phyloP scores from a whole-genome alignment of 108 stramenopile genomes.

The Pseudonitzschia delicatissima region DNA sequence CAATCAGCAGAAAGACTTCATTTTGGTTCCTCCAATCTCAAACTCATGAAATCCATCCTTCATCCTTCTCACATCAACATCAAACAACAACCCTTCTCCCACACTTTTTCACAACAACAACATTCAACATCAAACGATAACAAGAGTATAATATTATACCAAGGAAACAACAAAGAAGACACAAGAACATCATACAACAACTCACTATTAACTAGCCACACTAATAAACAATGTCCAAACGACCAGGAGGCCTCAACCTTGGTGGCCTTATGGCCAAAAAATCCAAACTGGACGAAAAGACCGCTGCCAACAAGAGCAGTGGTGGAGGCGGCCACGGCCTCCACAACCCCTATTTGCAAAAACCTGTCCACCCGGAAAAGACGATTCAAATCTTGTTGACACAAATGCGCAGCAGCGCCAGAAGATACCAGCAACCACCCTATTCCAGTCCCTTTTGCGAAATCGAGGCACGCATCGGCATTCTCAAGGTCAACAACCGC shows the following conservation, averaged over 20 bases:
- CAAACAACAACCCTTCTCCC: no score
- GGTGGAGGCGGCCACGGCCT: neutral
- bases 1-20: no score
- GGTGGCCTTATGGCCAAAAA: constrained; percentile 27
- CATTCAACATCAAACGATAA: no score
- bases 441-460: constrained; percentile 57
- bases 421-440: constrained; percentile 36
- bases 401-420: constrained; percentile 60
- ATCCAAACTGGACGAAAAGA: constrained; percentile 35
- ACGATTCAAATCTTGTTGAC: constrained; percentile 62
- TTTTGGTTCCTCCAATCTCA: neutral
- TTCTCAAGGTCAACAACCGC: constrained; percentile 63
- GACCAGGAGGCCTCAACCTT: constrained; percentile 17
- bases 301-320: constrained; percentile 4
- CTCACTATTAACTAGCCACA: no score
- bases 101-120: no score
- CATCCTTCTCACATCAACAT: neutral
- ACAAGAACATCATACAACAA: neutral
- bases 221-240: constrained; percentile 31
- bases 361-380: constrained; percentile 65
- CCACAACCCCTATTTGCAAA: constrained; percentile 33
- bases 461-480: constrained; percentile 77
- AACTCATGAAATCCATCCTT: neutral
- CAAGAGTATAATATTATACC: neutral
- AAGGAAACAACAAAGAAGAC: neutral